Percentiles rank a stretch among this genome's conserved stretches.
Conservation (phyloP, 2,329 filamentous ascomycete species). For the Colletotrichum destructivum region DNA sequence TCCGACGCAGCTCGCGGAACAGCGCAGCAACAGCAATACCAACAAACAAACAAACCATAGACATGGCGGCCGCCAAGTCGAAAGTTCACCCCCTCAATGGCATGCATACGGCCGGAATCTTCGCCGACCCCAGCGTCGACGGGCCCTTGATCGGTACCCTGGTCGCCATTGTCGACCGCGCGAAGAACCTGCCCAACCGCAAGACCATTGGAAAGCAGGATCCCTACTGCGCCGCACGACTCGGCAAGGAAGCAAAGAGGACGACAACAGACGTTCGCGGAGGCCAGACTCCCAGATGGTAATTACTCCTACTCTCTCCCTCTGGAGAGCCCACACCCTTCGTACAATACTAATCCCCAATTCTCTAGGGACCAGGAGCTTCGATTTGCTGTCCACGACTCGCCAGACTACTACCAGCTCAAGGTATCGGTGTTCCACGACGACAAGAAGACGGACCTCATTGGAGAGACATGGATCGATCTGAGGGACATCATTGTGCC, state of each 20-base stretch:
- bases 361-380: constrained; percentile 91
- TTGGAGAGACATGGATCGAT: constrained; percentile 93
- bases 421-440: constrained; percentile 98
- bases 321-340: not conserved
- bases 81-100: constrained; percentile 71
- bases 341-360: constrained; percentile 3
- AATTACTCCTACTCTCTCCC: constrained; percentile 46
- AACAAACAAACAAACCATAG: constrained; percentile 35
- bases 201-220: constrained; percentile 99
- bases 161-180: constrained; percentile 91
- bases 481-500: constrained; percentile 84
- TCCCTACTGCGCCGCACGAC: constrained; percentile 92
- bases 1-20: constrained; percentile 6
- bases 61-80: constrained; percentile 66
- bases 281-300: constrained; percentile 97
- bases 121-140: constrained; percentile 92
- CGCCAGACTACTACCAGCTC: constrained; percentile 93
- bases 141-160: constrained; percentile 94
- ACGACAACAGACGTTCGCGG: constrained; percentile 94
- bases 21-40: constrained; percentile 13
- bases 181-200: constrained; percentile 96
- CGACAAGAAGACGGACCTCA: constrained; percentile 96
- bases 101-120: constrained; percentile 92
- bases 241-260: constrained; percentile 98
- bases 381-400: constrained; percentile 96